Percentiles rank a stretch among this genome's conserved stretches.
phyloP scores from a whole-genome alignment of 2,329 filamentous ascomycete genomes.

The Phaeosphaeriaceae sp. region DNA sequence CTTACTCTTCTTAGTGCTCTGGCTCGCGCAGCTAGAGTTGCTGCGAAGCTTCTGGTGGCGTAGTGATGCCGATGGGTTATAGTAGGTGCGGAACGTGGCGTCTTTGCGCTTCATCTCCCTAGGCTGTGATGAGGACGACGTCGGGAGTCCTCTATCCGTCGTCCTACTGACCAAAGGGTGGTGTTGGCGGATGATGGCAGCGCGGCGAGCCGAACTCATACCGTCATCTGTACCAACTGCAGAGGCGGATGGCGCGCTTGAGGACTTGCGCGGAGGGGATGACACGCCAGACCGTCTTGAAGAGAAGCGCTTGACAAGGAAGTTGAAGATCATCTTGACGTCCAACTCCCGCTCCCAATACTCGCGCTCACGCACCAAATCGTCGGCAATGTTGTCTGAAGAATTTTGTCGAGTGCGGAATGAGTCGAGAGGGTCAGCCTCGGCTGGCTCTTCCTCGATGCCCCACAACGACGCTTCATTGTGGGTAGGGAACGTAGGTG shows the following conservation, averaged over 20 bases:
- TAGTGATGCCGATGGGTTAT: constrained; percentile 22
- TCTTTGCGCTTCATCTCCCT: constrained; percentile 34
- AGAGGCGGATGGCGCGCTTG: constrained; percentile 32
- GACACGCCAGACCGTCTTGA: constrained; percentile 42
- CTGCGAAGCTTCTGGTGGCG: constrained; percentile 41
- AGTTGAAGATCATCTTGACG: constrained; percentile 89
- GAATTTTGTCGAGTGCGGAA: constrained; percentile 34
- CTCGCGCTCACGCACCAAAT: constrained; percentile 63
- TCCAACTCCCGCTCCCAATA: constrained; percentile 96
- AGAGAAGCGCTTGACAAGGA: constrained; percentile 48
- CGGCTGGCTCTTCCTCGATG: constrained; percentile 68
- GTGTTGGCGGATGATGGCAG: constrained; percentile 84
- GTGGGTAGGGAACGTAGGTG: constrained; percentile 54
- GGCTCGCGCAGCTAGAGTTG: constrained; percentile 80
- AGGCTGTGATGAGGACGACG: constrained; percentile 23
- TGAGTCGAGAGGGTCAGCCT: constrained; percentile 55
- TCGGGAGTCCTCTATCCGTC: constrained; percentile 36
- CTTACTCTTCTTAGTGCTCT: constrained; percentile 80
- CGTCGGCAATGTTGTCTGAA: constrained; percentile 33
- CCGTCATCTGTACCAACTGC: constrained; percentile 24
- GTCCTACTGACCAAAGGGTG: constrained; percentile 79
- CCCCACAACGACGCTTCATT: constrained; percentile 69
- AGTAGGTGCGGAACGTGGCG: constrained; percentile 28
- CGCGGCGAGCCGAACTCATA: constrained; percentile 66
- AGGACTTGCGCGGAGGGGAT: constrained; percentile 22